These are phyloP conservation scores for Incumbomyces delicatus DNA, from an alignment of 2,329 filamentous ascomycete species.

Conservation along the genomic window DNA sequence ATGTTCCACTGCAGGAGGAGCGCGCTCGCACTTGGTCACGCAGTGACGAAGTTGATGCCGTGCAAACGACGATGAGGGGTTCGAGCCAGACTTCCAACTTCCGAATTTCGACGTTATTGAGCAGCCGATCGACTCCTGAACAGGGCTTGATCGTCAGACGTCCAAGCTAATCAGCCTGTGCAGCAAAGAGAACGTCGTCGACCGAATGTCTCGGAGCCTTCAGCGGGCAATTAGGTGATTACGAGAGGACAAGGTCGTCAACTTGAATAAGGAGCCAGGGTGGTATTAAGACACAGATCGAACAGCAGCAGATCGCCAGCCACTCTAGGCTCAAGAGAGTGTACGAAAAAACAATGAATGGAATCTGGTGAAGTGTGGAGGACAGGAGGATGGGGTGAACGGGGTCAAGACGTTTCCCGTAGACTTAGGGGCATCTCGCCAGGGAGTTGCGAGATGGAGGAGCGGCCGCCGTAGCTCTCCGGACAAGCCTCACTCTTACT, in stretches of 20 bases:
- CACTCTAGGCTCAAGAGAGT: constrained; percentile 5
- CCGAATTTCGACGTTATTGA: too few species aligned
- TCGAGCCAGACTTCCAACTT: not conserved
- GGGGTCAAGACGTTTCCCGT: not conserved
- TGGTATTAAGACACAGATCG: constrained; percentile 6
- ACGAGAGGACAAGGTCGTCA: not conserved
- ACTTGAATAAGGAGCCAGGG: not conserved
- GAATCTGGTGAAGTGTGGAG: constrained; percentile 3
- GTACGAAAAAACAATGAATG: constrained; percentile 3
- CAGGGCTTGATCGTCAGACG: too few species aligned
- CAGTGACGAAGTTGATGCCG: not conserved
- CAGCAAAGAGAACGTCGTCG: not conserved
- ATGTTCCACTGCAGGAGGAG: not conserved
- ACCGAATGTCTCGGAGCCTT: not conserved
- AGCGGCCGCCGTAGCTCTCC: too few species aligned
- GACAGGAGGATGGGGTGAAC: not conserved
- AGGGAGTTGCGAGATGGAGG: too few species aligned
- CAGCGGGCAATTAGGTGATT: not conserved
- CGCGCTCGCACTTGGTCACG: not conserved
- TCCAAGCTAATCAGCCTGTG: too few species aligned
- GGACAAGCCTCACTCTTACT: too few species aligned
- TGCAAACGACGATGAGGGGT: constrained; percentile 1
- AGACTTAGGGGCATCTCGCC: too few species aligned
- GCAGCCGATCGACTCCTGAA: too few species aligned
- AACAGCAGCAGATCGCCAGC: constrained; percentile 2